A percentile compares a stretch with the other conserved stretches of the same genome.
Evolutionary conservation across 345 rosid species (phyloP).

Genomic region (Corchorus olitorius): DNA sequence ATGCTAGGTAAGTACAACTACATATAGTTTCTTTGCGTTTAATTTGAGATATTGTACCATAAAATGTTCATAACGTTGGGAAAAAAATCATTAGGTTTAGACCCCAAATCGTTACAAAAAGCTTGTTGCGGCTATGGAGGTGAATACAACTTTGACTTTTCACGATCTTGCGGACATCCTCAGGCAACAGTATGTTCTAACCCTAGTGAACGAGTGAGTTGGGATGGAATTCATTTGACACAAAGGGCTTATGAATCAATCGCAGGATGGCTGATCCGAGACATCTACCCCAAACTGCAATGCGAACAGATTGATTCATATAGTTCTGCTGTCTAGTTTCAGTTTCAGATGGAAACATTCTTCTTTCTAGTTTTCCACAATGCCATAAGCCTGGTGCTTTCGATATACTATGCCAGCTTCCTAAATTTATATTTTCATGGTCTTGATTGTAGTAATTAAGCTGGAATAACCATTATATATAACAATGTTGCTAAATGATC

Average conservation of each 20-base stretch:
- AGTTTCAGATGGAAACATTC: too few relatives aligned
- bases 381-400: too few relatives aligned
- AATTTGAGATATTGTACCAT: too few relatives aligned
- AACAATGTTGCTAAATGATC: too few relatives aligned
- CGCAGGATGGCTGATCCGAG: constrained; percentile 26
- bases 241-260: constrained; percentile 28
- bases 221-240: constrained; percentile 44
- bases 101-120: constrained; percentile 22
- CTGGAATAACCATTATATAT: too few relatives aligned
- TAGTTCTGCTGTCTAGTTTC: too few relatives aligned
- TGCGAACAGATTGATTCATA: background rate
- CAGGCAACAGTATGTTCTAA: constrained; percentile 33
- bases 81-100: constrained; percentile 13
- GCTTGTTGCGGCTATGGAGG: constrained; percentile 39
- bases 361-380: too few relatives aligned
- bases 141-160: constrained; percentile 19
- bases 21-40: background rate
- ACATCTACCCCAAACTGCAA: constrained; percentile 16
- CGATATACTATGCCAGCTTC: too few relatives aligned
- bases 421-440: too few relatives aligned
- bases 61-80: too few relatives aligned
- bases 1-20: background rate
- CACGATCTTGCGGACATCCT: constrained; percentile 28
- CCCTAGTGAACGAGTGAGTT: constrained; percentile 28
- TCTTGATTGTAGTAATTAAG: too few relatives aligned